These are phyloP conservation scores for Cryptomeria japonica DNA, from an alignment of 75 land plant genomes.

Conservation along the genomic window DNA sequence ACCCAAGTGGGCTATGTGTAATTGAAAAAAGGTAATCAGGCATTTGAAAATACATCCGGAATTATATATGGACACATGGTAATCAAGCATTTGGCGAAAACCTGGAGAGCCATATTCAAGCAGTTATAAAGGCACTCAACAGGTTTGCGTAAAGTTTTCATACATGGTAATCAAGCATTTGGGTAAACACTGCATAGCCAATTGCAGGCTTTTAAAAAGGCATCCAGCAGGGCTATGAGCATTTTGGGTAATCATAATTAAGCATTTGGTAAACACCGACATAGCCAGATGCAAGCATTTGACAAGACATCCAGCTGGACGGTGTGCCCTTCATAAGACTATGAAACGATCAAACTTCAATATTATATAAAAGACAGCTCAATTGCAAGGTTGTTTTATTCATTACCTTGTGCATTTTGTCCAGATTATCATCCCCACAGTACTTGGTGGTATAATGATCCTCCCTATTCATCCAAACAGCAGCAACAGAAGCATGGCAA, in stretches of 20 bases:
- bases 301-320: neutral
- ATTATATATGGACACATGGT: neutral
- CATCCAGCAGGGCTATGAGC: neutral
- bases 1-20: neutral
- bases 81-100: neutral
- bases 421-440: conserved; percentile 56
- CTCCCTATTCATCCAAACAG: conserved; percentile 71
- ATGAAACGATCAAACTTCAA: neutral
- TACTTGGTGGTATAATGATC: conserved; percentile 62
- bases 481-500: conserved; percentile 93
- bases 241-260: too few relatives aligned
- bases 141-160: neutral
- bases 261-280: neutral
- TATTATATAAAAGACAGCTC: neutral
- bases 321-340: neutral
- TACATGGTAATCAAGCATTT: neutral
- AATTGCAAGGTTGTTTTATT: neutral
- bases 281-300: neutral
- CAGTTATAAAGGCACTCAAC: neutral
- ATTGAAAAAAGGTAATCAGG: neutral
- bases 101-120: neutral
- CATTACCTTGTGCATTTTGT: conserved; percentile 84
- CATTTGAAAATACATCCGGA: neutral
- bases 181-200: neutral
- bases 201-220: neutral